These are phyloP conservation scores for Canavalia ensiformis DNA, from an alignment of 306 rosid species.

Conservation along the genomic window DNA sequence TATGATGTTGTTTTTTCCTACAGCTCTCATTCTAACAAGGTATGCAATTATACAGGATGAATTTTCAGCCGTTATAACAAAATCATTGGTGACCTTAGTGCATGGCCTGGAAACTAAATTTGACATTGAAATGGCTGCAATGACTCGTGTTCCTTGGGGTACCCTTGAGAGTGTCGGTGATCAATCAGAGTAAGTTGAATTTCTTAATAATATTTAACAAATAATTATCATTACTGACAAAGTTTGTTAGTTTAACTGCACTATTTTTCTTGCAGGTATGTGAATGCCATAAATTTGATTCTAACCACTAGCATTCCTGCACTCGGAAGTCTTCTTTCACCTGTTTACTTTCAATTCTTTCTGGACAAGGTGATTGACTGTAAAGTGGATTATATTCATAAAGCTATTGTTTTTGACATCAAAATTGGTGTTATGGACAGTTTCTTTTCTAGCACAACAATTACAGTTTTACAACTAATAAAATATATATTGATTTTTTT, in stretches of 20 bases:
- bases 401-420: constrained; percentile 27
- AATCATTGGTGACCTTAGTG: constrained; percentile 90
- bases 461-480: constrained; percentile 2
- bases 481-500: constrained; percentile 6
- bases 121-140: constrained; percentile 95
- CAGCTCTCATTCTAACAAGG: constrained; percentile 44
- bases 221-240: constrained; percentile 25
- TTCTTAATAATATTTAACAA: constrained; percentile 31
- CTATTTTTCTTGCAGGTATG: constrained; percentile 75
- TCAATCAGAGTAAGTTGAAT: constrained; percentile 87
- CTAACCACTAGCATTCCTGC: constrained; percentile 91
- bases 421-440: constrained; percentile 37
- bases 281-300: constrained; percentile 93
- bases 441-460: constrained; percentile 2
- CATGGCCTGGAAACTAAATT: constrained; percentile 96
- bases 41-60: constrained; percentile 77
- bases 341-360: constrained; percentile 96
- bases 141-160: constrained; percentile 96
- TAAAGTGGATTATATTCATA: constrained; percentile 17
- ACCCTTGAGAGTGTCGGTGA: constrained; percentile 98
- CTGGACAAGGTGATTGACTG: constrained; percentile 84
- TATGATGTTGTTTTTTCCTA: constrained; percentile 13
- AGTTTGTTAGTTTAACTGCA: constrained; percentile 41
- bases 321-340: constrained; percentile 94
- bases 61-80: constrained; percentile 94